Evolutionary conservation across 371 early-diverging fungal species (phyloP).

Genomic region (Mucor sp.): DNA sequence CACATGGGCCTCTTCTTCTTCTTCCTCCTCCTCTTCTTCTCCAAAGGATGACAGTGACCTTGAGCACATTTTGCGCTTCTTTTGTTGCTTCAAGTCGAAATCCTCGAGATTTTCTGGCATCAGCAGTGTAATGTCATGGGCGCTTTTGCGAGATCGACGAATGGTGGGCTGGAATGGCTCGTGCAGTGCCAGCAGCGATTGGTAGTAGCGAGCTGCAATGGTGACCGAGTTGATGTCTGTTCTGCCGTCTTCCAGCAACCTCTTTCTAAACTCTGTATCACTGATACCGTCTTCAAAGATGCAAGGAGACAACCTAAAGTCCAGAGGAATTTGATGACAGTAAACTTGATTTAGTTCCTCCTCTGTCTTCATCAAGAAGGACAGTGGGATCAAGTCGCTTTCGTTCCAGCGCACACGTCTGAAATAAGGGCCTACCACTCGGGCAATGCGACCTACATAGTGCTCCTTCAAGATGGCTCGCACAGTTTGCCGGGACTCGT

Average conservation of each 20-base stretch:
- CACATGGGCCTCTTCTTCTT: neutral
- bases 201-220: slow-evolving; percentile 27
- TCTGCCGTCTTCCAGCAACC: slow-evolving; percentile 21
- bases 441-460: slow-evolving; percentile 11
- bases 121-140: neutral
- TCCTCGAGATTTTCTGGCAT: neutral
- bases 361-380: slow-evolving; percentile 29
- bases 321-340: slow-evolving; percentile 18
- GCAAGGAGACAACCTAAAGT: slow-evolving; percentile 19
- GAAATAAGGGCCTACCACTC: slow-evolving; percentile 19
- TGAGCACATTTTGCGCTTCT: neutral
- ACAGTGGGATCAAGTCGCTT: slow-evolving; percentile 26
- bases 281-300: slow-evolving; percentile 34
- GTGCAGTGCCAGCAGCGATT: slow-evolving; percentile 27
- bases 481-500: slow-evolving; percentile 19
- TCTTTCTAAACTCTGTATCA: slow-evolving; percentile 28
- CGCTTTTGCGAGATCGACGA: neutral
- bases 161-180: slow-evolving; percentile 37
- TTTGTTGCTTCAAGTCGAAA: neutral
- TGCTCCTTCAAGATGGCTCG: slow-evolving; percentile 30
- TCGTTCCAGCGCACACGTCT: slow-evolving; percentile 21
- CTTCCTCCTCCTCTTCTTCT: neutral
- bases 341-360: slow-evolving; percentile 24
- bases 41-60: neutral
- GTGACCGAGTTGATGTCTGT: slow-evolving; percentile 24